Evolutionary conservation across 1,139 yeast species (phyloP), one percentile per base, ranked within the genome.

Genomic region (Taphrina flavorubra): DNA sequence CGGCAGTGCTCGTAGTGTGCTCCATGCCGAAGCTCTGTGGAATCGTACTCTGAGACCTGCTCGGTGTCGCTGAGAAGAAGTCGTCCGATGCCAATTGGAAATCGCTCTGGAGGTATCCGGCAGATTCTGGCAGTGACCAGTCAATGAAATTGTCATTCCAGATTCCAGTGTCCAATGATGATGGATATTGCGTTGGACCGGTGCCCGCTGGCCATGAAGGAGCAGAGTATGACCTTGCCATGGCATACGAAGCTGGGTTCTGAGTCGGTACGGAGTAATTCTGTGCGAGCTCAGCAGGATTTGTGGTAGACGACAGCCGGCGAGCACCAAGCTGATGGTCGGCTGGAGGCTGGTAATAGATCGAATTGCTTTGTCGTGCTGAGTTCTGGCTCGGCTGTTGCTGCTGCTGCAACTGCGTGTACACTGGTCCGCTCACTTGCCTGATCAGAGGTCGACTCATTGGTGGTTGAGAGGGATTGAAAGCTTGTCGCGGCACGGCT

Each of bases 51-150:
- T 34, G 67, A n/a, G 51, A 34, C 44, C 51, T 13, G 44, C 61
- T 51, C 8, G 61, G 51, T 8, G 51, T 46, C 11, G 67, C 46
- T 8, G 51, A 47, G 61, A 63, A 63, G 37, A 56, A 63, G 42
- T 55, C 67, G 25, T 62, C 65, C 8, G 44, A 31, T 5, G 67
- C 53, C 8, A 53, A 40, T 14, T 63, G 61, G 47, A 63, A 63
- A 16, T 63, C 67, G 31, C 53, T 36, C 20, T 63, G 67, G 34
- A 63, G 61, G 47, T 63, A 63, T 39, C 61, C 61, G 13, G 67
- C 67, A 14, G 65, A 60, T 49, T 60, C 65, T n/a, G 65, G 65
- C 47, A 60, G 44, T 3, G 67, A 39, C 67, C 67, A 63, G n/a
- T 63, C 67, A 20, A 63, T 53, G 36, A 53, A 53, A 2, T 46